Conservation (phyloP, 169 alveolate genomes). For the Cryptosporidium ubiquitum region DNA sequence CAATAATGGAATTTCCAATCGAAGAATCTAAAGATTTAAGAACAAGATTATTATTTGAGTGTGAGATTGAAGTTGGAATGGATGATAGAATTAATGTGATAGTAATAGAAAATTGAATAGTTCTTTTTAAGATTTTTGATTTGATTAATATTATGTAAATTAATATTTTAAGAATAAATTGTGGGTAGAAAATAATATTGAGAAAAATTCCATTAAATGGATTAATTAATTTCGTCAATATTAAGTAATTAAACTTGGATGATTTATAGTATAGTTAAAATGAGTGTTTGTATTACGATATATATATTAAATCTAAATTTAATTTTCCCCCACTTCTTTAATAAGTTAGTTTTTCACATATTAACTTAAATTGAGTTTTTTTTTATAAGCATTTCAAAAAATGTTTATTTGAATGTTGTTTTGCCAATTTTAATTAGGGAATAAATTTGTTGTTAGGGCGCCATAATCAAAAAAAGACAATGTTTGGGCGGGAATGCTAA, state of each 20-base stretch:
- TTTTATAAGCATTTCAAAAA: background rate
- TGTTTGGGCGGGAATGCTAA: background rate
- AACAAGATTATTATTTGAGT: background rate
- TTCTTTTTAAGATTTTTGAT: too few species aligned
- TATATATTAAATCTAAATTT: too few species aligned
- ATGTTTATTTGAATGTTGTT: too few species aligned
- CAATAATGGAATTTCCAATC: background rate
- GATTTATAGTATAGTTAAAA: too few species aligned
- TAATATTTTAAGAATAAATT: too few species aligned
- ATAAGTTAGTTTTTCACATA: too few species aligned
- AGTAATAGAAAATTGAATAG: background rate
- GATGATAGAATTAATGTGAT: conserved; percentile 35
- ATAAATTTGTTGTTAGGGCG: too few species aligned
- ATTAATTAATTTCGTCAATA: too few species aligned
- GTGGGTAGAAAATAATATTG: too few species aligned
- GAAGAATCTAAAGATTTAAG: background rate
- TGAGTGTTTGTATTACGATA: background rate
- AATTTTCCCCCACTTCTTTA: background rate
- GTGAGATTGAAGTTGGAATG: conserved; percentile 26
- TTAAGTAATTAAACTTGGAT: too few species aligned
- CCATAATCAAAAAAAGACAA: conserved; percentile 8
- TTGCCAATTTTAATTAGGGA: too few species aligned
- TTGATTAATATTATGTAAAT: background rate
- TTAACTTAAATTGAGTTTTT: background rate
- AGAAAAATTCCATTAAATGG: too few species aligned